Conservation (phyloP, 805 yeast species). For the Ogataea kodamae region DNA sequence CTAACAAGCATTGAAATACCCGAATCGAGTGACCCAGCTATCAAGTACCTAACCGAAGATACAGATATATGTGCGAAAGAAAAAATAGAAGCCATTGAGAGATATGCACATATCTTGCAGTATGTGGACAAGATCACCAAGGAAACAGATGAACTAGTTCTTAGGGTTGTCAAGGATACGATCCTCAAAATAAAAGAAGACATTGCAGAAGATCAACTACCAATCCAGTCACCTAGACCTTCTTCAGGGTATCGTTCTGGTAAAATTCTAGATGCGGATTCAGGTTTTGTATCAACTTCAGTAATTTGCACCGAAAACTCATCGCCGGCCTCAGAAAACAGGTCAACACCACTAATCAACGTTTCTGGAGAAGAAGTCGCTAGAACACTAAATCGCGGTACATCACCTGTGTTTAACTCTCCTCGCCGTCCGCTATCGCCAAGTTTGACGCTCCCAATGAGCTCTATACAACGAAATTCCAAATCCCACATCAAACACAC, state of each 20-base stretch:
- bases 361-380: slow-evolving; percentile 22
- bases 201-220: slow-evolving; percentile 16
- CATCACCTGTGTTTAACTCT: slow-evolving; percentile 34
- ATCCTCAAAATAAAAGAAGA: slow-evolving; percentile 48
- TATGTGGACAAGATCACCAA: slow-evolving; percentile 72
- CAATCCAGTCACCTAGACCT: slow-evolving; percentile 22
- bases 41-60: slow-evolving; percentile 59
- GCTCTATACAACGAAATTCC: slow-evolving; percentile 58
- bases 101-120: slow-evolving; percentile 70
- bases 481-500: slow-evolving; percentile 18
- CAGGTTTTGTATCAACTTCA: slow-evolving; percentile 5
- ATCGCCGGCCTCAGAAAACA: slow-evolving; percentile 21
- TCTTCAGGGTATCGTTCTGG: slow-evolving; percentile 10
- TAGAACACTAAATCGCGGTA: slow-evolving; percentile 8
- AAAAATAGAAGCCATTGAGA: slow-evolving; percentile 65
- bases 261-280: slow-evolving; percentile 26
- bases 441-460: slow-evolving; percentile 49
- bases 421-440: slow-evolving; percentile 61
- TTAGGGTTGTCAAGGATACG: slow-evolving; percentile 60
- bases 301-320: slow-evolving; percentile 13
- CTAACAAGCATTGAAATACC: slow-evolving; percentile 41
- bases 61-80: slow-evolving; percentile 57
- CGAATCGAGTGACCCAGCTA: slow-evolving; percentile 60
- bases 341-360: slow-evolving; percentile 29
- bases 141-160: slow-evolving; percentile 71